phyloP scores from a whole-genome alignment of 768 basidiomycete species.

The Leccinum sublutescens region DNA sequence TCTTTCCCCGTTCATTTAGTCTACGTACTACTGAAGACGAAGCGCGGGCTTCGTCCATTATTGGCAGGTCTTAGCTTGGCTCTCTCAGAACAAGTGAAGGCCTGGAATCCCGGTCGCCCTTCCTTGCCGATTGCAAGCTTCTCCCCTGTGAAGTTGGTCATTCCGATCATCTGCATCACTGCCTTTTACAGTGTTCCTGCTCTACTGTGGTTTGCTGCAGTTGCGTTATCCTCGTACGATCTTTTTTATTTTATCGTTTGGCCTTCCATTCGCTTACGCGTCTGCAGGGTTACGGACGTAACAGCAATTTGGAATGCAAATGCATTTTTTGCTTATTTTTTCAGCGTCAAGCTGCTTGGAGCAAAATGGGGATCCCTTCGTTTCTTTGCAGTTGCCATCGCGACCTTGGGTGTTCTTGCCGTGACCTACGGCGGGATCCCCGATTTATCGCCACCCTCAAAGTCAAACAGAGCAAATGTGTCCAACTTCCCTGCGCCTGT shows the following conservation, averaged over 20 bases:
- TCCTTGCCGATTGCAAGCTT: slow-evolving; percentile 13
- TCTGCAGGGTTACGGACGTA: slow-evolving; percentile 70
- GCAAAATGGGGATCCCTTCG: slow-evolving; percentile 62
- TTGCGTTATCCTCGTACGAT: slow-evolving; percentile 69
- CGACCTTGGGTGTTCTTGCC: slow-evolving; percentile 74
- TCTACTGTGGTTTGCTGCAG: slow-evolving; percentile 73
- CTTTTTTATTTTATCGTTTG: neutral
- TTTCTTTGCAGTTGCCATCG: slow-evolving; percentile 71
- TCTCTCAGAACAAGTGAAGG: slow-evolving; percentile 35
- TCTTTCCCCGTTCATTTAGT: slow-evolving; percentile 82
- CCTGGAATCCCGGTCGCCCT: slow-evolving; percentile 6
- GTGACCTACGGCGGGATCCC: slow-evolving; percentile 79
- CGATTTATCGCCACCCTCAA: slow-evolving; percentile 21
- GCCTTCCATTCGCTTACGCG: slow-evolving; percentile 7
- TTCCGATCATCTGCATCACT: slow-evolving; percentile 23
- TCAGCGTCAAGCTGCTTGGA: slow-evolving; percentile 71
- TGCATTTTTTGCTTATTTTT: slow-evolving; percentile 87
- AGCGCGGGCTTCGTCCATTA: slow-evolving; percentile 47
- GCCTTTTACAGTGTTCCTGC: slow-evolving; percentile 59
- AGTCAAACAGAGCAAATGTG: slow-evolving; percentile 3
- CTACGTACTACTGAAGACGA: slow-evolving; percentile 53
- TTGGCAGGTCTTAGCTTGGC: slow-evolving; percentile 50
- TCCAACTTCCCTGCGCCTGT: slow-evolving; percentile 48
- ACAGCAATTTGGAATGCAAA: slow-evolving; percentile 89
- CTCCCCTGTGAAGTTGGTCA: slow-evolving; percentile 37